Evolutionary conservation across 2,329 filamentous ascomycete species (phyloP), one percentile per base, ranked within the genome.

Genomic region (Penicillium sp.): DNA sequence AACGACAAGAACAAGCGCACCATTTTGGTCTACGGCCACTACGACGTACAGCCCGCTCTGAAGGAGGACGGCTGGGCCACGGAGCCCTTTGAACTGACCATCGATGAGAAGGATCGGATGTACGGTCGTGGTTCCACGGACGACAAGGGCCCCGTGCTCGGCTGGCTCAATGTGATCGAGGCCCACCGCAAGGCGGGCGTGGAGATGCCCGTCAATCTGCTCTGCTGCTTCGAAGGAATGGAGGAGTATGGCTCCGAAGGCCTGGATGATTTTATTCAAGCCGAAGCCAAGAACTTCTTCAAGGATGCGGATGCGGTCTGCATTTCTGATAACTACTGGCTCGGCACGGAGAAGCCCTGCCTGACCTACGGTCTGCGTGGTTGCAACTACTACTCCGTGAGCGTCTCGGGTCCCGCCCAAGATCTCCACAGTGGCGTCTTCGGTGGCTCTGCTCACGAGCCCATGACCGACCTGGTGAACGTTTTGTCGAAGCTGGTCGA

Each of bases 221-320:
- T 99, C 59, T 97, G 96, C 90, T 99, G 94, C 80, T 97, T 99
- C 65, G 94, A 99, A 80, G 94, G 94, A 44, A 99, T 99, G 94
- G 94, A 99, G 77, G 94, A 99, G 78, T 96, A 95, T 71, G 94
- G 94, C 45, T 96, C 92, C 0, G 92, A 97, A 71, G 94, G 94
- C 33, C 81, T 99, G 49, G 94, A 99, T 68, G 92, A 96, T 63
- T 88, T 97, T 61, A 96, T 99, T 75, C 81, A 88, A 62, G 86
- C 83, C 42, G 94, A 99, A 77, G 91, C 88, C 61, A 90, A 95
- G 77, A 88, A 89, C 65, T 97, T 87, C 80, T 99, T 99, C 79
- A 90, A 90, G 67, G 92, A 96, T 65, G 86, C 91, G 31, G 94
- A 99, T 62, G 94, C 92, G 5, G 90, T 97, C 54, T 99, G 94